A percentile compares a stretch with the other conserved stretches of the same genome.
phyloP scores from a whole-genome alignment of 495 filamentous ascomycete genomes.

The Penicillium egyptiacum region DNA sequence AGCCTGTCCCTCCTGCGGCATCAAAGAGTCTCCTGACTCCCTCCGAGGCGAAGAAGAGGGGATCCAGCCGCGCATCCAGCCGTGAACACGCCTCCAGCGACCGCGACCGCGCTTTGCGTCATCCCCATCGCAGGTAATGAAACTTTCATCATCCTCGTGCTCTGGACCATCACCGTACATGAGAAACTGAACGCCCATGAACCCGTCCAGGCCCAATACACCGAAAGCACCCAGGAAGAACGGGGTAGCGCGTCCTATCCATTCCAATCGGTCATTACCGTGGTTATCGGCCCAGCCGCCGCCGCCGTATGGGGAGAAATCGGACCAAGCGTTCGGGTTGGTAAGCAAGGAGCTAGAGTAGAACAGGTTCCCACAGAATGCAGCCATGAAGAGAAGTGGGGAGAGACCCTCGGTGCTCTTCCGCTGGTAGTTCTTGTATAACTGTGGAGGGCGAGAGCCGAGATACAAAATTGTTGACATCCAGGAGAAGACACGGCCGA shows the following conservation, averaged over 20 bases:
- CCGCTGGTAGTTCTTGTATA: slow-evolving; percentile 66
- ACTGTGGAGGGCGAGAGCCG: slow-evolving; percentile 67
- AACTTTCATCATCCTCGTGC: slow-evolving; percentile 29
- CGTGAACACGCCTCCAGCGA: slow-evolving; percentile 56
- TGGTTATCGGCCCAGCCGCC: slow-evolving; percentile 63
- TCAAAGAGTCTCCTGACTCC: slow-evolving; percentile 8
- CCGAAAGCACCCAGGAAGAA: slow-evolving; percentile 74
- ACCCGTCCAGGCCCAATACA: slow-evolving; percentile 64
- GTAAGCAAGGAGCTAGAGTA: slow-evolving; percentile 65
- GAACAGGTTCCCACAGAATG: slow-evolving; percentile 72
- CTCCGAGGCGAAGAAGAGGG: slow-evolving; percentile 44
- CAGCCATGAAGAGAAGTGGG: slow-evolving; percentile 66
- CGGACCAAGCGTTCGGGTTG: slow-evolving; percentile 67
- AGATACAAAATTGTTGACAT: slow-evolving; percentile 66
- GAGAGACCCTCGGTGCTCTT: slow-evolving; percentile 70
- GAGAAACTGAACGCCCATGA: slow-evolving; percentile 65
- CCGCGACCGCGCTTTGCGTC: slow-evolving; percentile 42
- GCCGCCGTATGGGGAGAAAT: slow-evolving; percentile 62
- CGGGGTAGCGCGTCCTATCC: slow-evolving; percentile 59
- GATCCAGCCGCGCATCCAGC: slow-evolving; percentile 72
- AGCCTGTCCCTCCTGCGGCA: slow-evolving; percentile 32
- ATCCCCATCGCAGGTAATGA: slow-evolving; percentile 21
- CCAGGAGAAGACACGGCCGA: slow-evolving; percentile 64
- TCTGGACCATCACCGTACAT: slow-evolving; percentile 51
- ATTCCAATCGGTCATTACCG: slow-evolving; percentile 57